Evolutionary conservation across 2,329 filamentous ascomycete species (phyloP), one percentile per base, ranked within the genome.

Genomic region (Talaromyces sp.): DNA sequence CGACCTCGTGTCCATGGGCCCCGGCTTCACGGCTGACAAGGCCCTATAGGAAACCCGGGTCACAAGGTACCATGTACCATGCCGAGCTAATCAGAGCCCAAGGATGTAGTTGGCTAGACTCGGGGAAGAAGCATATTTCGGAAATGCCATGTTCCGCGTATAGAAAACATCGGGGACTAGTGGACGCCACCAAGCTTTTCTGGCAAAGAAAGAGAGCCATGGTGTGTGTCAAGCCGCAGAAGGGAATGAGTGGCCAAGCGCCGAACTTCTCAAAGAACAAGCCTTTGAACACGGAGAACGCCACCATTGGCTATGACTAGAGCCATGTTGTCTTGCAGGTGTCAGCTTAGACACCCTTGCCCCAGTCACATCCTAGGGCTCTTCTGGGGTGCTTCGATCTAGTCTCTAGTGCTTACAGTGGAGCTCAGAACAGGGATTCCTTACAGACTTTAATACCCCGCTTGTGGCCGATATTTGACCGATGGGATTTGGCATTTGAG

Each of bases 321-420:
- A 4, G 11, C 14, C n/a, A 27, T 42, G 32, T 3, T 43, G 35
- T 22, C 43, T 19, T 40, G 13, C 43, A 41, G 30, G 2, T 27
- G 29, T 29, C 51, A 43, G 29, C 47, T 22, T 32, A 33, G 35
- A 29, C 47, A 29, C 17, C 19, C 16, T 20, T n/a, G 4, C 19
- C 32, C 20, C 32, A 47, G 24, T 27, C 4, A 14, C 20, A 13
- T 27, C 17, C 35, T 40, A 17, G 40, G 30, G 30, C 33, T 27
- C 37, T 30, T 30, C 32, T 50, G 40, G 39, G 40, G 29, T 49
- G 22, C 46, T 49, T 41, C 35, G 40, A 22, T 32, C 14, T 40
- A 14, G 19, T 47, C 16, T 9, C 40, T 55, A 59, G 58, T 55
- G 58, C 58, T 59, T 51, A 57, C 54, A n/a, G 47, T 24, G 51